A percentile compares a stretch with the other conserved stretches of the same genome.
phyloP scores from a whole-genome alignment of 306 rosid species.

The Comarum palustre region DNA sequence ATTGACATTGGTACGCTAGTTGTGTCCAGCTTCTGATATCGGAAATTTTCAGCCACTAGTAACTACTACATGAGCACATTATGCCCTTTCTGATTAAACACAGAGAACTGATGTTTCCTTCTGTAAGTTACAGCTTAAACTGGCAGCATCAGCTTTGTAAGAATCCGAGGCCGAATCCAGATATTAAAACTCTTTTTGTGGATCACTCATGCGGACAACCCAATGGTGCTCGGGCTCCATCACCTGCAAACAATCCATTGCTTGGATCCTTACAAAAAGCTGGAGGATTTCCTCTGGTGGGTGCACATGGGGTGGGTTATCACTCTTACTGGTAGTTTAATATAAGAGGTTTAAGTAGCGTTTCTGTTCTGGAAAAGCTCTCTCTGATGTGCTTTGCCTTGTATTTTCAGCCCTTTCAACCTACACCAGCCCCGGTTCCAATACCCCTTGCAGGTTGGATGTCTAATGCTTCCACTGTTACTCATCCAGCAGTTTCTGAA shows the following conservation, averaged over 20 bases:
- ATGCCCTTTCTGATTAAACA: not conserved
- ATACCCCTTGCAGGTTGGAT: slow-evolving; percentile 96
- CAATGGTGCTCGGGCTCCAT: slow-evolving; percentile 94
- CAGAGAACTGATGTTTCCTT: slow-evolving; percentile 14
- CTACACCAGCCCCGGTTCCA: slow-evolving; percentile 79
- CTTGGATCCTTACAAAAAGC: slow-evolving; percentile 86
- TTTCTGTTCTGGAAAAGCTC: slow-evolving; percentile 18
- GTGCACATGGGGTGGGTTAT: slow-evolving; percentile 89
- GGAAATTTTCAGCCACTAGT: not conserved
- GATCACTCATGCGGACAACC: slow-evolving; percentile 99
- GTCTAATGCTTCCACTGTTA: slow-evolving; percentile 90
- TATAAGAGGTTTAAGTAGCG: not conserved
- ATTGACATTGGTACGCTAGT: slow-evolving; percentile 2
- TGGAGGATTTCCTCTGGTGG: slow-evolving; percentile 91
- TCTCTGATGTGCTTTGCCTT: slow-evolving; percentile 24
- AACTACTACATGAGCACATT: not conserved
- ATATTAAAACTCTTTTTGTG: slow-evolving; percentile 95
- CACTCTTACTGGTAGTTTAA: slow-evolving; percentile 9
- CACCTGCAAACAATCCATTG: slow-evolving; percentile 87
- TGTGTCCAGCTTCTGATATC: slow-evolving; percentile 4
- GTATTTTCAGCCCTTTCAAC: slow-evolving; percentile 77
- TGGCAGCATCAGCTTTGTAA: slow-evolving; percentile 99
- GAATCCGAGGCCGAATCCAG: slow-evolving; percentile 97
- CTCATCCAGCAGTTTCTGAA: slow-evolving; percentile 83
- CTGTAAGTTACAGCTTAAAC: slow-evolving; percentile 70